Evolutionary conservation across 169 alveolate species (phyloP).

Genomic region (Theileria orientalis): DNA sequence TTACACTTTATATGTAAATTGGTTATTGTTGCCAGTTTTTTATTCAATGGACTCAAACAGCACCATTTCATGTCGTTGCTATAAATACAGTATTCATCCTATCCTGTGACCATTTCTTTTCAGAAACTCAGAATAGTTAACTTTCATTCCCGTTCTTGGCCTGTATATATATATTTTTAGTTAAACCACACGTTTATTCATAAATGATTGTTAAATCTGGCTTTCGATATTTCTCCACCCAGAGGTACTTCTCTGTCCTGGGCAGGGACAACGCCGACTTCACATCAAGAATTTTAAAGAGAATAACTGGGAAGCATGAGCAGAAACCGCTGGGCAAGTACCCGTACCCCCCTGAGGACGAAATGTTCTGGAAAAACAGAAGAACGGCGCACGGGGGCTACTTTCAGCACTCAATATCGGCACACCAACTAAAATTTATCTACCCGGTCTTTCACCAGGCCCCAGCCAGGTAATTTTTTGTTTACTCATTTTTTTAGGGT

Average conservation of each 20-base stretch:
- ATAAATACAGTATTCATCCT: no score
- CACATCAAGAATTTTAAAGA: slow-evolving; percentile 27
- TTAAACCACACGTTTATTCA: no score
- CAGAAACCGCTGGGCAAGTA: slow-evolving; percentile 82
- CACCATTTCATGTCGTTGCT: no score
- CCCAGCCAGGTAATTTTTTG: slow-evolving; percentile 77
- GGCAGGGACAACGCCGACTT: slow-evolving; percentile 42
- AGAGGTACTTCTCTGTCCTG: slow-evolving; percentile 34
- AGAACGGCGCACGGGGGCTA: slow-evolving; percentile 81
- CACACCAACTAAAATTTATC: slow-evolving; percentile 80
- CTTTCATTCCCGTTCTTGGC: no score
- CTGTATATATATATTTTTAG: no score
- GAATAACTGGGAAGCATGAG: slow-evolving; percentile 74
- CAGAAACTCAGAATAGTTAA: no score
- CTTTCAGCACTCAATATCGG: slow-evolving; percentile 83
- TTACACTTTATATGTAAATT: no score
- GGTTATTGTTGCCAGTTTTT: no score
- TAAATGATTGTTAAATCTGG: no score
- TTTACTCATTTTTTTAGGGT: slow-evolving; percentile 11
- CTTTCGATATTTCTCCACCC: no score
- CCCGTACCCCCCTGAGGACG: slow-evolving; percentile 86
- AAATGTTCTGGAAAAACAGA: slow-evolving; percentile 85
- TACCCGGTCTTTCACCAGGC: slow-evolving; percentile 83
- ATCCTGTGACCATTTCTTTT: no score
- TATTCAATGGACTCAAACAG: no score